phyloP scores from a whole-genome alignment of 2,329 filamentous ascomycete genomes.

The Blastomyces percursus region DNA sequence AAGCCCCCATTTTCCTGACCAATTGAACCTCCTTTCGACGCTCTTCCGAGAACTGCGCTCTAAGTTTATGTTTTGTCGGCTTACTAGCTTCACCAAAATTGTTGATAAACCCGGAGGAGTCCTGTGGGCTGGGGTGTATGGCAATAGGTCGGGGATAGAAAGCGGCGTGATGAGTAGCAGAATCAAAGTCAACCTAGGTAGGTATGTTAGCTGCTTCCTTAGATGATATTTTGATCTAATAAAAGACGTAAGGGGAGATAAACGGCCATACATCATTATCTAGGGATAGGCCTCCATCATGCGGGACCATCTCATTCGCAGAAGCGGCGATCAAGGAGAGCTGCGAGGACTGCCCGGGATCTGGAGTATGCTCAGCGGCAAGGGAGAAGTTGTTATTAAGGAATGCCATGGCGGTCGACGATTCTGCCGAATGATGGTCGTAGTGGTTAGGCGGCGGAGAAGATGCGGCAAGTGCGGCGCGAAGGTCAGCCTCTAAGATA shows the following conservation, averaged over 20 bases:
- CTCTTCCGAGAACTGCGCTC: conserved; percentile 46
- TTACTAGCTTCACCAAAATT: conserved; percentile 32
- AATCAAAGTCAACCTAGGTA: conserved; percentile 29
- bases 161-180: conserved; percentile 29
- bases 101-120: conserved; percentile 30
- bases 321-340: conserved; percentile 38
- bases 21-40: conserved; percentile 49
- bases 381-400: conserved; percentile 25
- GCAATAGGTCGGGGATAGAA: conserved; percentile 34
- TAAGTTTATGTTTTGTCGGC: conserved; percentile 37
- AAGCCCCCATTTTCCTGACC: conserved; percentile 50
- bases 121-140: conserved; percentile 32
- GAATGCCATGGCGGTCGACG: conserved; percentile 22
- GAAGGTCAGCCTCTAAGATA: conserved; percentile 3
- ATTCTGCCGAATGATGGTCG: conserved; percentile 5
- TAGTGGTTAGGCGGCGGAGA: not conserved
- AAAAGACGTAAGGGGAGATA: conserved; percentile 14
- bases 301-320: conserved; percentile 36
- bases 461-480: not conserved
- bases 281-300: conserved; percentile 23
- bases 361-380: conserved; percentile 26
- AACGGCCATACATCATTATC: conserved; percentile 23
- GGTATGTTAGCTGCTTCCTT: conserved; percentile 16
- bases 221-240: not conserved
- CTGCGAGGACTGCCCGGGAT: conserved; percentile 31